A percentile compares a stretch with the other conserved stretches of the same genome.
phyloP scores from a whole-genome alignment of 1,139 yeast genomes.

The Blastobotrys arbuscula region DNA sequence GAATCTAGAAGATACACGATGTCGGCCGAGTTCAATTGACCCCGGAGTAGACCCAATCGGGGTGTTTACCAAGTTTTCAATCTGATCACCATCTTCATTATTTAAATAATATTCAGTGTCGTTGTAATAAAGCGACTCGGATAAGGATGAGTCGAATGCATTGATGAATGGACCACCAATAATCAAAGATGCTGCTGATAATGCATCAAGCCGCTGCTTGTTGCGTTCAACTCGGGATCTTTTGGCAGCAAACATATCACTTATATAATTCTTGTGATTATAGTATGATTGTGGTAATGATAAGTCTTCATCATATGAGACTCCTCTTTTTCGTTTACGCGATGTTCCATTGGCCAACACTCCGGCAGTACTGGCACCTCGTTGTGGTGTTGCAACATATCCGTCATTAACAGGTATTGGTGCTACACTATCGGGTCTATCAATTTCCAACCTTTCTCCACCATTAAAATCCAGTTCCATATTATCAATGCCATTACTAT shows the following conservation, averaged over 20 bases:
- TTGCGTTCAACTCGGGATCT: not conserved
- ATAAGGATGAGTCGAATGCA: too few relatives aligned
- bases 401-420: too few relatives aligned
- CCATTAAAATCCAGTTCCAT: not conserved
- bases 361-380: too few relatives aligned
- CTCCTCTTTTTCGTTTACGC: not conserved
- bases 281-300: not conserved
- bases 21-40: conserved; percentile 10
- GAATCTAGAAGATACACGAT: not conserved
- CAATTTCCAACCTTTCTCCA: too few relatives aligned
- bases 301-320: not conserved
- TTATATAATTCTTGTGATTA: not conserved
- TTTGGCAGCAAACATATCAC: not conserved
- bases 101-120: not conserved
- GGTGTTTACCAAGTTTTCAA: not conserved
- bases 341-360: too few relatives aligned
- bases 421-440: too few relatives aligned
- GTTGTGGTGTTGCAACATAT: too few relatives aligned
- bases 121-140: too few relatives aligned
- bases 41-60: conserved; percentile 5
- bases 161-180: conserved; percentile 3
- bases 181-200: not conserved
- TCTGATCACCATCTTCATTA: not conserved
- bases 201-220: not conserved
- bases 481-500: not conserved